Conservation (phyloP, 2,329 filamentous ascomycete species). For the Nannizziopsis barbatae region DNA sequence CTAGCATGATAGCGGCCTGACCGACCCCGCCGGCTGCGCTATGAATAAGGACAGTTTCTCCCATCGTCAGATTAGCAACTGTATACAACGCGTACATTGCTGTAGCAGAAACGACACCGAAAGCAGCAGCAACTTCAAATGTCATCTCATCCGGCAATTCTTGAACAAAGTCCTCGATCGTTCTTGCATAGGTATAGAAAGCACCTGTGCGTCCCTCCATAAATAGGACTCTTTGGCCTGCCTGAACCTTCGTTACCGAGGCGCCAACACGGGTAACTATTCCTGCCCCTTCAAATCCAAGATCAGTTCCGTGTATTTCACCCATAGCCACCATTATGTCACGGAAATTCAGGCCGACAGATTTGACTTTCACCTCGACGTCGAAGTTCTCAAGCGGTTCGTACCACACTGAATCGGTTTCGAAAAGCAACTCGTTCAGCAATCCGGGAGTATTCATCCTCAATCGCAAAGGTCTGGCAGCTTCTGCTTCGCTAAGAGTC, state of each 20-base stretch:
- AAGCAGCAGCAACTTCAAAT: slow-evolving; percentile 14
- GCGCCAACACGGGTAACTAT: slow-evolving; percentile 13
- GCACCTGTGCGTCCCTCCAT: not conserved
- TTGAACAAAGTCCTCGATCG: slow-evolving; percentile 5
- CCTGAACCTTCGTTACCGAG: slow-evolving; percentile 16
- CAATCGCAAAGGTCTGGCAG: slow-evolving; percentile 15
- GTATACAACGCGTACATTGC: slow-evolving; percentile 12
- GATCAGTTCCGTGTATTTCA: slow-evolving; percentile 12
- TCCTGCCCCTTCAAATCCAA: slow-evolving; percentile 13
- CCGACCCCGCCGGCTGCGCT: slow-evolving; percentile 18
- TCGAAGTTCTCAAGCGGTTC: slow-evolving; percentile 16
- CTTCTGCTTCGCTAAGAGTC: slow-evolving; percentile 10
- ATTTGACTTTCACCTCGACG: slow-evolving; percentile 20
- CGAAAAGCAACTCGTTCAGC: slow-evolving; percentile 18
- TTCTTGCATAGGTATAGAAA: slow-evolving; percentile 11
- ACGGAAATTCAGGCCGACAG: slow-evolving; percentile 18
- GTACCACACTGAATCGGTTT: slow-evolving; percentile 14
- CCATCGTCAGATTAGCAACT: slow-evolving; percentile 13
- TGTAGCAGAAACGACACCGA: slow-evolving; percentile 13
- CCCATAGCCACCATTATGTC: slow-evolving; percentile 16
- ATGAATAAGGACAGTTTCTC: slow-evolving; percentile 19
- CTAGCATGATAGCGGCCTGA: slow-evolving; percentile 18
- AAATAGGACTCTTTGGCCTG: slow-evolving; percentile 6
- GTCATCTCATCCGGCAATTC: slow-evolving; percentile 7
- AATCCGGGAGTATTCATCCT: slow-evolving; percentile 16